Evolutionary conservation across 2,329 filamentous ascomycete species (phyloP), one percentile per base, ranked within the genome.

Genomic region (Aspergillus fructus): DNA sequence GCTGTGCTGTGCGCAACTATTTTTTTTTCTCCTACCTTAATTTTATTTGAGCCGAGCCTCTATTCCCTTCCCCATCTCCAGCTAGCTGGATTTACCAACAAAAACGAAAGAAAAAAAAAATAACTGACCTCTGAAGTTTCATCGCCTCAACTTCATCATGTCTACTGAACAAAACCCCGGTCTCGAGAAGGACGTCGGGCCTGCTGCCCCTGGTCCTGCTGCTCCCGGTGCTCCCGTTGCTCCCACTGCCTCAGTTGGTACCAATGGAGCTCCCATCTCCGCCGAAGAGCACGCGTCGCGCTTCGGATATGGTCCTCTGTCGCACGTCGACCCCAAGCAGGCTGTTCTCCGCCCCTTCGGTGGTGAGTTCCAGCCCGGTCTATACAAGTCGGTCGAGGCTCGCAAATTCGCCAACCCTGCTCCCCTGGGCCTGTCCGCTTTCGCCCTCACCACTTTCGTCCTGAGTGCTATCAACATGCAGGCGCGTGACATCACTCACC

Each of bases 401-500:
- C 86, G 88, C 76, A 89, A 89, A 78, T 85, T 93, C 73, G 90
- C 83, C 78, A 93, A 93, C 76, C 90, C 90, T 4, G 89, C 88
- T 53, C 90, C 89, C 30, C 81, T 93, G 40, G 90, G 90, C 62
- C 84, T 93, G 49, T 84, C 80, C 60, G 90, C 88, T 71, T 93
- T 93, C 79, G 90, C 90, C 62, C 80, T 93, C 69, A 93, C 90
- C 53, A 93, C 90, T 12, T 93, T 93, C 72, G 85, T 93, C 39
- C 83, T 93, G 49, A 90, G 88, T 30, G 79, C 83, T 66, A 81
- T 93, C 76, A 93, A 93, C 78, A 80, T 91, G 74, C 79, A 84
- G 53, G 78, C 86, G 3, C 83, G 86, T 12, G 81, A 80, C 56
- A 78, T 92, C 55, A 74, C 74, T 1, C 71, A 3, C 86, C 89